Conservation (phyloP, 1,284 basidiomycete species). For the Agroathelia rolfsii region DNA sequence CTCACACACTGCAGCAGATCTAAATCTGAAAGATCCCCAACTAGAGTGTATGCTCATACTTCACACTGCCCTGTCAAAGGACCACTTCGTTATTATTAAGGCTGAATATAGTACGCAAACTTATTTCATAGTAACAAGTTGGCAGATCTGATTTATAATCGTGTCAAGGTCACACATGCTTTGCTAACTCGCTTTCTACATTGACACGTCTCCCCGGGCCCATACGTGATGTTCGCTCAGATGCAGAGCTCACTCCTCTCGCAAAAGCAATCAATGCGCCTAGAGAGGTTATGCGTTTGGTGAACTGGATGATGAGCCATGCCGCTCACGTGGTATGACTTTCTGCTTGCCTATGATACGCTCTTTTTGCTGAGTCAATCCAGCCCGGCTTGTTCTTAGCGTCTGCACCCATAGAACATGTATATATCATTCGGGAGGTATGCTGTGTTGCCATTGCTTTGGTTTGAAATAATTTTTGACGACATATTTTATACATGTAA, state of each 20-base stretch:
- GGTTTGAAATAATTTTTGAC: neutral
- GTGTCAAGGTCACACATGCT: too few relatives aligned
- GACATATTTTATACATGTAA: conserved; percentile 14
- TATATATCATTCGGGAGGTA: conserved; percentile 52
- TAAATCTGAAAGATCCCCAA: conserved; percentile 39
- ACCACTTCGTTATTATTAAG: conserved; percentile 54
- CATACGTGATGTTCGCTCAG: conserved; percentile 35
- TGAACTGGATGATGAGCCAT: conserved; percentile 65
- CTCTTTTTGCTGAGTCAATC: conserved; percentile 5
- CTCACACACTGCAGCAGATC: conserved; percentile 31
- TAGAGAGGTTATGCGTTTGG: conserved; percentile 56
- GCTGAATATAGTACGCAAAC: conserved; percentile 59
- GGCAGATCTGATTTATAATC: conserved; percentile 4
- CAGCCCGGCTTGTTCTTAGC: conserved; percentile 48
- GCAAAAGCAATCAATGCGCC: conserved; percentile 51
- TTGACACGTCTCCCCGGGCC: conserved; percentile 51
- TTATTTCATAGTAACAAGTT: conserved; percentile 1
- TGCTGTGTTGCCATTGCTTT: conserved; percentile 12
- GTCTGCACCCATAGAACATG: conserved; percentile 31
- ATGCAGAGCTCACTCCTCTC: conserved; percentile 36
- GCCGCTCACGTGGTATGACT: conserved; percentile 32
- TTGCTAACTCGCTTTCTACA: conserved; percentile 46
- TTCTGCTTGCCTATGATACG: too few relatives aligned
- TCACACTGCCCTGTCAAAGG: conserved; percentile 59
- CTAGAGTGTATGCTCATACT: conserved; percentile 54